A percentile compares a stretch with the other conserved stretches of the same genome.
phyloP scores from a whole-genome alignment of 2,329 filamentous ascomycete genomes.

The Colletotrichum orbiculare region DNA sequence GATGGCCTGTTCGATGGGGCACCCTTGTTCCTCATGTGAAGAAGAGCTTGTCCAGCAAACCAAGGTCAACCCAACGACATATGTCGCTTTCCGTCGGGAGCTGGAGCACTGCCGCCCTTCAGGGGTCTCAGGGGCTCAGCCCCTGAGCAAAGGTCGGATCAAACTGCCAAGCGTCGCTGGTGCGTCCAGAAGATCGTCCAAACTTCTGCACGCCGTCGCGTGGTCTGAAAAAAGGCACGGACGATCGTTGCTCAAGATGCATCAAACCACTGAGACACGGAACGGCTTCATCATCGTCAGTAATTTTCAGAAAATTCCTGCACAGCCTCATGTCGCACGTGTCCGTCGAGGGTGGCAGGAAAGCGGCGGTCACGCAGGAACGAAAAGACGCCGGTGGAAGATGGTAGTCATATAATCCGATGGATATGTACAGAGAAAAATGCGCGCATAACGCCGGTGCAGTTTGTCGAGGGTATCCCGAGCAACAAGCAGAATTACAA shows the following conservation, averaged over 20 bases:
- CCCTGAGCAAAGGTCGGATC: slow-evolving; percentile 9
- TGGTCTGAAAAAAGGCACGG: slow-evolving; percentile 5
- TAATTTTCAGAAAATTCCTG: slow-evolving; percentile 13
- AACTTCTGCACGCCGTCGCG: not conserved
- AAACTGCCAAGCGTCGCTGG: slow-evolving; percentile 30
- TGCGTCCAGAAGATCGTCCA: slow-evolving; percentile 9
- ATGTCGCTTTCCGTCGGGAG: not conserved
- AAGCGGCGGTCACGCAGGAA: not conserved
- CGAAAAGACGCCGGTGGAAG: not conserved
- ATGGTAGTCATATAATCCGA: slow-evolving; percentile 30
- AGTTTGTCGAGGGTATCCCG: slow-evolving; percentile 14
- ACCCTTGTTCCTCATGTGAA: slow-evolving; percentile 27
- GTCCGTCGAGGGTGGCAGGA: not conserved
- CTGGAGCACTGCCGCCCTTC: slow-evolving; percentile 6
- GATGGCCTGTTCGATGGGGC: slow-evolving; percentile 24
- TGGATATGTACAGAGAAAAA: slow-evolving; percentile 34
- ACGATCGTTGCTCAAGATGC: slow-evolving; percentile 16
- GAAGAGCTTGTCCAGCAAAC: not conserved
- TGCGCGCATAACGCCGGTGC: slow-evolving; percentile 22
- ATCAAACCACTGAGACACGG: slow-evolving; percentile 24
- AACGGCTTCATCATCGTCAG: slow-evolving; percentile 18
- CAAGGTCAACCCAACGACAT: slow-evolving; percentile 5
- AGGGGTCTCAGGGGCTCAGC: slow-evolving; percentile 6
- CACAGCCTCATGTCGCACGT: not conserved
- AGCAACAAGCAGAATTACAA: slow-evolving; percentile 33